Evolutionary conservation across 2,329 filamentous ascomycete species (phyloP).

Genomic region (Trichocomaceae sp.): DNA sequence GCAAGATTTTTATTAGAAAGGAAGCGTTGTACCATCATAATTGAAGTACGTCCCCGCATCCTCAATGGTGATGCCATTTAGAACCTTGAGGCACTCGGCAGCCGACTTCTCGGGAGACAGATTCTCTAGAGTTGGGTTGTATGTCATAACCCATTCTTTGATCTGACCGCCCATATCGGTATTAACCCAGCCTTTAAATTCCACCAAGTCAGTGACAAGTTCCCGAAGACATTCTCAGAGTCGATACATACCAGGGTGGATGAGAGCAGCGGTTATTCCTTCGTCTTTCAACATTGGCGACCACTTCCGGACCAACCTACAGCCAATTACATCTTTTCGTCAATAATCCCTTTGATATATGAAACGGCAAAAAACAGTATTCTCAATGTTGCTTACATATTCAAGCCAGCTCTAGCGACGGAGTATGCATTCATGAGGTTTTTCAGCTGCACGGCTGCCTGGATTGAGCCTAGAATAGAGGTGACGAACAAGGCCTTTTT

Average conservation of each 20-base stretch:
- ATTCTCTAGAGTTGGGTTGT: constrained; percentile 5
- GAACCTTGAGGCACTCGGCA: not conserved
- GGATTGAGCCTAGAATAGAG: constrained; percentile 37
- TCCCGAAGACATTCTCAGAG: too few species aligned
- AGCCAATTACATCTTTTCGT: not conserved
- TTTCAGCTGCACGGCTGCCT: constrained; percentile 14
- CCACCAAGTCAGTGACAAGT: not conserved
- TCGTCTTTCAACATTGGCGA: constrained; percentile 1
- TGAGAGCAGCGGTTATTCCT: constrained; percentile 1
- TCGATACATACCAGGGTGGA: not conserved
- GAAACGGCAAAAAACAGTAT: not conserved
- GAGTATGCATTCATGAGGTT: constrained; percentile 2
- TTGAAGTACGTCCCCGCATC: constrained; percentile 2
- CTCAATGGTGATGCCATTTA: not conserved
- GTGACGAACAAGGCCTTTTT: constrained; percentile 42
- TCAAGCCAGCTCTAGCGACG: constrained; percentile 4
- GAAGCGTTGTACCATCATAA: constrained; percentile 1
- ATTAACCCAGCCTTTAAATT: not conserved
- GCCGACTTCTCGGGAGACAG: not conserved
- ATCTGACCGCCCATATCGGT: constrained; percentile 2
- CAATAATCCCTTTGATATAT: not conserved
- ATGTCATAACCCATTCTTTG: not conserved
- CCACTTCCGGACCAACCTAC: constrained; percentile 6
- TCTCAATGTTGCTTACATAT: not conserved
- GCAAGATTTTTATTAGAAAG: not conserved